These are phyloP conservation scores for Fusarium cyanostomum DNA, from an alignment of 2,329 filamentous ascomycete genomes.

Conservation along the genomic window DNA sequence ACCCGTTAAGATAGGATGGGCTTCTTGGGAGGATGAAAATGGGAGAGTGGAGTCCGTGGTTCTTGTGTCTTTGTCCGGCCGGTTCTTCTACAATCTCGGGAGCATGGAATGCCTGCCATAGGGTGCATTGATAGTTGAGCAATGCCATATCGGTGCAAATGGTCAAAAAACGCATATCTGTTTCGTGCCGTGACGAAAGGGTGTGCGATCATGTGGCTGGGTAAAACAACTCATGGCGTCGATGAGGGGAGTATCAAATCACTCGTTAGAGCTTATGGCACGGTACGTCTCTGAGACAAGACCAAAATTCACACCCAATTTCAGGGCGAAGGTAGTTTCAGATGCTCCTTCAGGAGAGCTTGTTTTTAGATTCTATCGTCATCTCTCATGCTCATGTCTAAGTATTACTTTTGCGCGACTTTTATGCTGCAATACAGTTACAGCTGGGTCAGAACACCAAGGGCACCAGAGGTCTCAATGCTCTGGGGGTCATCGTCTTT, in stretches of 20 bases:
- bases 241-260: slow-evolving; percentile 13
- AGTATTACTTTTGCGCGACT: slow-evolving; percentile 8
- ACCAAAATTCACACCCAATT: slow-evolving; percentile 11
- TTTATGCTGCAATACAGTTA: slow-evolving; percentile 44
- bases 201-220: slow-evolving; percentile 12
- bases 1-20: slow-evolving; percentile 68
- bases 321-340: neutral
- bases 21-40: slow-evolving; percentile 37
- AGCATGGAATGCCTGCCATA: slow-evolving; percentile 55
- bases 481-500: slow-evolving; percentile 66
- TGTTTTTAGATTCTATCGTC: slow-evolving; percentile 30
- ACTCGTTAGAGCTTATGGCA: slow-evolving; percentile 11
- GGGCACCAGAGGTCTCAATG: slow-evolving; percentile 61
- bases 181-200: slow-evolving; percentile 33
- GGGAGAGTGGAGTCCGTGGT: slow-evolving; percentile 52
- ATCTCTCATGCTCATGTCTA: slow-evolving; percentile 32
- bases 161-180: slow-evolving; percentile 31
- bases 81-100: slow-evolving; percentile 55
- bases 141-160: slow-evolving; percentile 51
- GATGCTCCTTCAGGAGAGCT: slow-evolving; percentile 16
- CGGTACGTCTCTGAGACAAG: slow-evolving; percentile 14
- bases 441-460: slow-evolving; percentile 63
- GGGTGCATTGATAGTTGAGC: slow-evolving; percentile 55
- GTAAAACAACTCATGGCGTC: slow-evolving; percentile 26
- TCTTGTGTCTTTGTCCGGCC: slow-evolving; percentile 55